A percentile compares a stretch with the other conserved stretches of the same genome.
Conservation (phyloP, 2,329 filamentous ascomycete genomes). For the Talaromyces sp. region DNA sequence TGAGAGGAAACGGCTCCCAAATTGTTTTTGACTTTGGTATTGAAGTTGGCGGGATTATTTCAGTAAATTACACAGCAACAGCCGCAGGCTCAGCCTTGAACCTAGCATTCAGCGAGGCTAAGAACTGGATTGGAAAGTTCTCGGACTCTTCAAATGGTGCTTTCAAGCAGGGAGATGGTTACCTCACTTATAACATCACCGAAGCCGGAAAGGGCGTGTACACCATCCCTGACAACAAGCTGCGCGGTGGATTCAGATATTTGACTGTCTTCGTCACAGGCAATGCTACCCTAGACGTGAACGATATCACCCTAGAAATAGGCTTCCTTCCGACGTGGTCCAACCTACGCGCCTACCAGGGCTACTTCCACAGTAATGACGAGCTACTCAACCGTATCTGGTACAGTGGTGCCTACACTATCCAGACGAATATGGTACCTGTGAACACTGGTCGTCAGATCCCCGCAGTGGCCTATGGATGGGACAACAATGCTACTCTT, state of each 20-base stretch:
- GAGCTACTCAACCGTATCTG: conserved; percentile 55
- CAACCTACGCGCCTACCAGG: conserved; percentile 52
- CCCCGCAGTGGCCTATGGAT: conserved; percentile 31
- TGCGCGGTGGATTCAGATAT: conserved; percentile 47
- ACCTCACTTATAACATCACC: conserved; percentile 37
- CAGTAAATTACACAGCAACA: conserved; percentile 49
- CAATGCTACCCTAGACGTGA: conserved; percentile 30
- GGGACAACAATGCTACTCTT: conserved; percentile 41
- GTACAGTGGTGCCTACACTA: conserved; percentile 55
- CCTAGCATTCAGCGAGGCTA: conserved; percentile 49
- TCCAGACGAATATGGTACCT: conserved; percentile 47
- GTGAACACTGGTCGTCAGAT: conserved; percentile 37
- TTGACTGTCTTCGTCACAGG: conserved; percentile 41
- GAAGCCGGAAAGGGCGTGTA: conserved; percentile 34
- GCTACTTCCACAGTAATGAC: conserved; percentile 53
- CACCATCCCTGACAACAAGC: conserved; percentile 37
- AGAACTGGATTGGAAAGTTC: conserved; percentile 47
- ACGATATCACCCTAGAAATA: conserved; percentile 43
- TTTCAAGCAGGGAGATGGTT: conserved; percentile 40
- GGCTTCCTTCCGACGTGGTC: conserved; percentile 52
- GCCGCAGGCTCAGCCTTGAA: conserved; percentile 38
- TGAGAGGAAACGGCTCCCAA: conserved; percentile 50
- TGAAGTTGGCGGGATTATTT: conserved; percentile 57
- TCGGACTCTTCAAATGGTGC: conserved; percentile 51
- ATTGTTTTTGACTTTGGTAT: conserved; percentile 59